A percentile compares a stretch with the other conserved stretches of the same genome.
Evolutionary conservation across 257 asterid species (phyloP).

Genomic region (Perilla frutescens): DNA sequence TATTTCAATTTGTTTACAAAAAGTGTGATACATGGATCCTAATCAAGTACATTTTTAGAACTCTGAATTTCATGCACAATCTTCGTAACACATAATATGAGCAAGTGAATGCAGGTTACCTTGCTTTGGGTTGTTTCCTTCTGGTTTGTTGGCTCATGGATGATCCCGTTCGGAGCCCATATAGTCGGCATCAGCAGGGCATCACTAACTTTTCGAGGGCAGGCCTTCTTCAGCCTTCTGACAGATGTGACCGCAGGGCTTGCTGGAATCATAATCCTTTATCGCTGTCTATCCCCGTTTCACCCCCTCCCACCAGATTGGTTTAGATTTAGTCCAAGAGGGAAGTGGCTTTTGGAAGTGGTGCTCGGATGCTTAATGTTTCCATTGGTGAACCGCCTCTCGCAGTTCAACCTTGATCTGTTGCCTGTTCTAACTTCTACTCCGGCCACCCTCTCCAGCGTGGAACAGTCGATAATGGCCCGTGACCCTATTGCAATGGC

Average conservation of each 20-base stretch:
- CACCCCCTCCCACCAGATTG: constrained; percentile 86
- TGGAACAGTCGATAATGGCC: constrained; percentile 83
- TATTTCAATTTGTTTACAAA: no score
- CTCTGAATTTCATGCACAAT: no score
- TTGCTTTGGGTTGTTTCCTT: constrained; percentile 91
- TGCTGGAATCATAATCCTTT: constrained; percentile 82
- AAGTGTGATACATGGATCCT: no score
- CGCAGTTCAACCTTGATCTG: constrained; percentile 75
- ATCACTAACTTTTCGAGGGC: constrained; percentile 77
- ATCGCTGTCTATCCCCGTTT: constrained; percentile 68
- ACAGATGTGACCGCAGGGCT: constrained; percentile 89
- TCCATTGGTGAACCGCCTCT: constrained; percentile 83
- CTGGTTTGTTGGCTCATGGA: constrained; percentile 97
- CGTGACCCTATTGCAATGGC: constrained; percentile 90
- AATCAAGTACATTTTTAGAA: no score
- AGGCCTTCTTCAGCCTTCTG: constrained; percentile 88
- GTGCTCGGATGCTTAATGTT: constrained; percentile 76
- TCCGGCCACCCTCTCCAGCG: constrained; percentile 78
- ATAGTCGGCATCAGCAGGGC: constrained; percentile 76
- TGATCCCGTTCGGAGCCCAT: constrained; percentile 90
- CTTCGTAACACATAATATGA: no score
- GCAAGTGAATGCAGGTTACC: constrained; percentile 57
- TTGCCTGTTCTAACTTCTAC: constrained; percentile 76
- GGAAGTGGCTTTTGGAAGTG: constrained; percentile 75
- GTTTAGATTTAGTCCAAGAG: constrained; percentile 77